Conservation (phyloP, 371 early-diverging fungal species). For the Actinomortierella wolfii region DNA sequence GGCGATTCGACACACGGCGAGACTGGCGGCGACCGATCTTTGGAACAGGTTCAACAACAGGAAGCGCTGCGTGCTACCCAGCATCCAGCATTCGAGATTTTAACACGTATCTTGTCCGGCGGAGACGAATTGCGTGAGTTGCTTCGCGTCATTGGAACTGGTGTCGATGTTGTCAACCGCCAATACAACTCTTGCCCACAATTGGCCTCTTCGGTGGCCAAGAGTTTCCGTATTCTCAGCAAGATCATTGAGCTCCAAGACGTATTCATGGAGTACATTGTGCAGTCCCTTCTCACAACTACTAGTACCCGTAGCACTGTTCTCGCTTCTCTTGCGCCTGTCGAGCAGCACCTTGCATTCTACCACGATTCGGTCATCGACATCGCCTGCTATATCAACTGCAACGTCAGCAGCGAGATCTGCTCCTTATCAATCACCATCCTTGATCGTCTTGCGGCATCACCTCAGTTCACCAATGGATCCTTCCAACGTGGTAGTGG, state of each 20-base stretch:
- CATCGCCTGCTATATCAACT: conserved; percentile 72
- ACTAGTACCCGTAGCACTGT: conserved; percentile 16
- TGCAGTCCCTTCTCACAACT: conserved; percentile 55
- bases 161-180: conserved; percentile 59
- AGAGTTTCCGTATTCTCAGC: conserved; percentile 73
- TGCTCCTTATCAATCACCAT: conserved; percentile 78
- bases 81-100: conserved; percentile 90
- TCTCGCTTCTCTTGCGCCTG: conserved; percentile 58
- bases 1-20: conserved; percentile 15
- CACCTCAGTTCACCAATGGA: conserved; percentile 48
- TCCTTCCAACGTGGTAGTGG: conserved; percentile 48
- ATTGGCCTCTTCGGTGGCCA: conserved; percentile 28
- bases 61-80: conserved; percentile 36
- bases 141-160: conserved; percentile 66
- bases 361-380: conserved; percentile 68
- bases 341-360: conserved; percentile 81
- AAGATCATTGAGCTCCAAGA: conserved; percentile 70
- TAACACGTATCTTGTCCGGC: conserved; percentile 78
- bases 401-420: conserved; percentile 68
- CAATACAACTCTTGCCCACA: conserved; percentile 29
- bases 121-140: conserved; percentile 69
- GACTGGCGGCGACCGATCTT: conserved; percentile 16
- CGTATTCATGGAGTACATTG: conserved; percentile 68
- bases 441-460: conserved; percentile 69
- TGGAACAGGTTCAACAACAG: conserved; percentile 29